Base-by-base conservation (phyloP, 2,329 filamentous ascomycete species). In the Pseudogymnoascus sp. region DNA sequence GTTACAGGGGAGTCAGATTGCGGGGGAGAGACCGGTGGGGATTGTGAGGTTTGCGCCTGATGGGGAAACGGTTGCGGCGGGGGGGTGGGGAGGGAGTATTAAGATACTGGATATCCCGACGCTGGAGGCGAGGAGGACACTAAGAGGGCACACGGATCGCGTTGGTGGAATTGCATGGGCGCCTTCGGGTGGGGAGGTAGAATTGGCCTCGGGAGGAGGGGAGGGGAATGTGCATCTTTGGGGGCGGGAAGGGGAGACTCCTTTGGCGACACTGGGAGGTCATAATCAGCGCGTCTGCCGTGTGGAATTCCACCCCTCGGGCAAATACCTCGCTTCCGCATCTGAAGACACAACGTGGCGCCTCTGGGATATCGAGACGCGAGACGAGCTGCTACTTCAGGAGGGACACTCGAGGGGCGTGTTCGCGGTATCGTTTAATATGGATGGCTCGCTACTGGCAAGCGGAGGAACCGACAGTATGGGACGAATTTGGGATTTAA, bases 281-380 rank as follows among this genome's bases (percentile, higher is more conserved):
- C 94, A 99, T 70, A 86, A 83, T 4, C 89, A 89, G 60, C 87
- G 94, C 64, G 91, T 99, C 7, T 96, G 91, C 68, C 85, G 93
- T 61, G 88, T 96, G 11, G 94, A 96, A 62, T 96, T 97, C 70
- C 94, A 99, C 67, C 94, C 94, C 0, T 96, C 90, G 0, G 93
- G 93, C 3, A 82, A 82, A 64, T 97, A 93, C 70, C 79, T 97
- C 5, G 94, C 93, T 4, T 96, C 92, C 1, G 94, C 94, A 6
- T 96, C 91, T 0, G 94, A 94, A 69, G 94, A 99, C 71, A 96
- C 91, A 2, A 96, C 94, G 0, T 99, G 94, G 94, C 85, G 93
- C 47, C 78, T 99, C 34, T 99, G 94, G 93, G 93, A 97, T 71
- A 85, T 97, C 0, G 86, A 90, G 67, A 94, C 88, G 0, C 90